Conservation (phyloP, 202 grass and related monocot genomes). For the Alloteropsis angusta region DNA sequence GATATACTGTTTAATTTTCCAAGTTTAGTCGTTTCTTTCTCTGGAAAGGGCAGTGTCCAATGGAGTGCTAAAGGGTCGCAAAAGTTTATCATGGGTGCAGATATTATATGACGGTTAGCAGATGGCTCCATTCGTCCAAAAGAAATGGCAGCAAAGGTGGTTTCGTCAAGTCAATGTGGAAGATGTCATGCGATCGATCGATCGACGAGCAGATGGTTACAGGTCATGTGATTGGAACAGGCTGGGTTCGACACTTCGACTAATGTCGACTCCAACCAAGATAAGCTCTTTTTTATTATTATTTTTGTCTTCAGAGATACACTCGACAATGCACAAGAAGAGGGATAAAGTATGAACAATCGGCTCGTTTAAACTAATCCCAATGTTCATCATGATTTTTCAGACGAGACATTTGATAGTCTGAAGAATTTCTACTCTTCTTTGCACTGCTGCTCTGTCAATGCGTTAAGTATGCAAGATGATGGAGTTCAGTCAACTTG, state of each 20-base stretch:
- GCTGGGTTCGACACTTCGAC: background rate
- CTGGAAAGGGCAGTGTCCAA: slow-evolving; percentile 15
- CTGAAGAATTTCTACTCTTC: background rate
- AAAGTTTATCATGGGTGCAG: background rate
- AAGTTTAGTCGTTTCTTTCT: slow-evolving; percentile 1
- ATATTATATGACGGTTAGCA: background rate
- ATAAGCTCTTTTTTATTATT: background rate
- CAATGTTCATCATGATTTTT: background rate
- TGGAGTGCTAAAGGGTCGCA: slow-evolving; percentile 15
- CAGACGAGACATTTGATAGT: background rate
- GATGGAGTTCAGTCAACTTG: background rate
- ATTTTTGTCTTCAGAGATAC: background rate
- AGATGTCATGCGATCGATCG: background rate
- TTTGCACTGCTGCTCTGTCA: background rate
- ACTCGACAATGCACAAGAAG: background rate
- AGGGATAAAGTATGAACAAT: background rate
- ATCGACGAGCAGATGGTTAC: background rate
- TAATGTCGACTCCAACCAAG: background rate
- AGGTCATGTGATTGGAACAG: background rate
- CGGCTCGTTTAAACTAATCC: too few species aligned
- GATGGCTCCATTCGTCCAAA: background rate
- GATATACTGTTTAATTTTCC: background rate
- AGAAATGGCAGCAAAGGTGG: background rate
- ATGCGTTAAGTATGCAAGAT: background rate
- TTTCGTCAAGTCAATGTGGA: background rate